Evolutionary conservation across 345 rosid species (phyloP).

Genomic region (Salix exigua): DNA sequence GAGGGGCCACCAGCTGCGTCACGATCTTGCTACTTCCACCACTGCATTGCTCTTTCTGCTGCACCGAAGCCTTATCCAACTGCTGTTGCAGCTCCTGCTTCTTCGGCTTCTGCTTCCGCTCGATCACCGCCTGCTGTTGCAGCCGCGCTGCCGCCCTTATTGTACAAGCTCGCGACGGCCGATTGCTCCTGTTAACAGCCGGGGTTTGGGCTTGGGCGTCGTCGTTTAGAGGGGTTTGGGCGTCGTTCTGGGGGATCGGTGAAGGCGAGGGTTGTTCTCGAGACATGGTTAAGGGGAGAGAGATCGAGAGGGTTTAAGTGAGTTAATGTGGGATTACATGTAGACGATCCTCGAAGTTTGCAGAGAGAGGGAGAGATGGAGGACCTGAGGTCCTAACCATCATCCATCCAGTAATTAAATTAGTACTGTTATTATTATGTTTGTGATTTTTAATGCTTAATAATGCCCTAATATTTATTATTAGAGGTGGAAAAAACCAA

Average conservation of each 20-base stretch:
- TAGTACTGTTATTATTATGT: neutral
- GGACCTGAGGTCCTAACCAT: slow-evolving; percentile 30
- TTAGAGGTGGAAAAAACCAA: neutral
- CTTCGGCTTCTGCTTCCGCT: slow-evolving; percentile 53
- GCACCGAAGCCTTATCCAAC: slow-evolving; percentile 34
- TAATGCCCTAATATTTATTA: neutral
- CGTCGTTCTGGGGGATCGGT: slow-evolving; percentile 26
- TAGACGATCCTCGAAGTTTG: slow-evolving; percentile 28
- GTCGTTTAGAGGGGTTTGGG: slow-evolving; percentile 7
- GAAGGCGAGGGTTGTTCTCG: slow-evolving; percentile 41
- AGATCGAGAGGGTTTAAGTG: slow-evolving; percentile 43
- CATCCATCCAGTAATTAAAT: slow-evolving; percentile 1
- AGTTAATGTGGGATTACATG: slow-evolving; percentile 34
- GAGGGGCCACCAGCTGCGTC: slow-evolving; percentile 70
- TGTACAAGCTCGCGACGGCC: slow-evolving; percentile 96
- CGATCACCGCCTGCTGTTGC: slow-evolving; percentile 52
- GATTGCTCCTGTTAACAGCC: slow-evolving; percentile 47
- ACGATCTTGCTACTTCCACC: slow-evolving; percentile 54
- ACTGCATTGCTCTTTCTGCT: slow-evolving; percentile 47
- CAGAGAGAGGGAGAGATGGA: slow-evolving; percentile 23
- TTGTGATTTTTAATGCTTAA: neutral
- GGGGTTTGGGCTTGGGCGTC: slow-evolving; percentile 19
- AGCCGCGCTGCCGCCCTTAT: slow-evolving; percentile 76
- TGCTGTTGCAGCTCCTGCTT: slow-evolving; percentile 42
- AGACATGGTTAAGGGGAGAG: slow-evolving; percentile 45